phyloP scores from a whole-genome alignment of 2,329 filamentous ascomycete species.

The Fusarium sp. region DNA sequence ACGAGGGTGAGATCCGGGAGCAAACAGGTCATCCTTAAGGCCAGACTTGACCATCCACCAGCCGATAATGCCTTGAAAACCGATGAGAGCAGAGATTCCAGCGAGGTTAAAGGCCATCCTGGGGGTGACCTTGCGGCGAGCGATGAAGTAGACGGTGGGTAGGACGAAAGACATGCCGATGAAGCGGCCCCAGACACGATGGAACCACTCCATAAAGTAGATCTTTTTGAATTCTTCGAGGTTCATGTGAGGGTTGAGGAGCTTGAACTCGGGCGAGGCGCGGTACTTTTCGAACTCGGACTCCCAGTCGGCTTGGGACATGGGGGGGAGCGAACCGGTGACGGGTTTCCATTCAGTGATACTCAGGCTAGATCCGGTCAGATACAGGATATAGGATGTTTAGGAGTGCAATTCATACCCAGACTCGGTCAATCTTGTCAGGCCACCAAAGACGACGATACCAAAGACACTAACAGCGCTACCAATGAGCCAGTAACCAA shows the following conservation, averaged over 20 bases:
- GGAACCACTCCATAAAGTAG: constrained; percentile 99
- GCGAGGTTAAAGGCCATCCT: constrained; percentile 82
- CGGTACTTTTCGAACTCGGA: constrained; percentile 94
- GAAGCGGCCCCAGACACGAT: constrained; percentile 92
- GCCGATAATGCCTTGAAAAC: constrained; percentile 93
- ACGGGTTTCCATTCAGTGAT: constrained; percentile 99
- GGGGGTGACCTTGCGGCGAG: constrained; percentile 79
- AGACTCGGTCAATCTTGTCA: constrained; percentile 95
- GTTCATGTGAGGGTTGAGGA: constrained; percentile 93
- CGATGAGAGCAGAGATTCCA: constrained; percentile 90
- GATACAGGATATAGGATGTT: neutral
- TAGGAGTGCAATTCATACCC: constrained; percentile 70
- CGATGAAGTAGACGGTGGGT: constrained; percentile 89
- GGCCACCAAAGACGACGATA: constrained; percentile 93
- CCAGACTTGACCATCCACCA: constrained; percentile 99
- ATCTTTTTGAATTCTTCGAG: constrained; percentile 97
- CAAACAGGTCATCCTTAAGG: constrained; percentile 94
- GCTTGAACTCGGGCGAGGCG: constrained; percentile 90
- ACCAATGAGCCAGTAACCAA: constrained; percentile 92
- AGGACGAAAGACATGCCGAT: constrained; percentile 91
- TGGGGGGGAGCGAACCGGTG: constrained; percentile 88
- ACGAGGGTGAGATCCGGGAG: constrained; percentile 87
- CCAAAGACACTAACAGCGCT: constrained; percentile 96
- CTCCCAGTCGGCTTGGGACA: constrained; percentile 85
- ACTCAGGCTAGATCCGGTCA: constrained; percentile 73